Evolutionary conservation across 495 filamentous ascomycete species (phyloP), one percentile per base, ranked within the genome.

Genomic region (Apiosordaria backusii): DNA sequence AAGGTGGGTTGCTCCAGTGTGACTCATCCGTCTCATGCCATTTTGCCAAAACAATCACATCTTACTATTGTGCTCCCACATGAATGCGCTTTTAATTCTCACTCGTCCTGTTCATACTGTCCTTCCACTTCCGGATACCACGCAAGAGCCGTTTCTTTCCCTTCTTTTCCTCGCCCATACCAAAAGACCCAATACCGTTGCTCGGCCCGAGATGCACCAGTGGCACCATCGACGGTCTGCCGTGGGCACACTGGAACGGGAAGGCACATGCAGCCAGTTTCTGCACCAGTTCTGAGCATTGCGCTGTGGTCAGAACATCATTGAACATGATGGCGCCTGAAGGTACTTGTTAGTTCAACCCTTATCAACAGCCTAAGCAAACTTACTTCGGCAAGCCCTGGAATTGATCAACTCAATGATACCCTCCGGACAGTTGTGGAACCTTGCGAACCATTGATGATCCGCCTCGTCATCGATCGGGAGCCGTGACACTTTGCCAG

Each of bases 171-270:
- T 16, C 23, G 24, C n/a, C 52, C 6, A 24, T 18, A 7, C 18
- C 53, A 4, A 16, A 63, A 5, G 58, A 26, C 19, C 62, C 66
- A 18, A 67, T 7, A 10, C 13, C 50, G 24, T 27, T 60, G 18
- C 55, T 19, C 19, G 21, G 57, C 9, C 80, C 80, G 35, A 90
- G 54, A 68, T 90, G 86, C 7, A 92, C 79, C 22, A 93, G 71
- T 4, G 91, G 91, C 10, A 92, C 82, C 86, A 93, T 88, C 25
- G 87, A 88, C 22, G 90, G 89, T 68, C 91, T 86, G 29, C 91
- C 93, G 81, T 93, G 93, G 19, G 91, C 95, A 75, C 95, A 99
- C 71, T 94, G 90, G 70, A 97, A 98, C 5, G 96, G 95, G 71
- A 98, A 95, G 1, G 81, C 86, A 67, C 91, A 96, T 2, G 71